Evolutionary conservation across 345 rosid genomes (phyloP), one percentile per base, ranked within the genome.

Genomic region (Hibiscus tridactylites): DNA sequence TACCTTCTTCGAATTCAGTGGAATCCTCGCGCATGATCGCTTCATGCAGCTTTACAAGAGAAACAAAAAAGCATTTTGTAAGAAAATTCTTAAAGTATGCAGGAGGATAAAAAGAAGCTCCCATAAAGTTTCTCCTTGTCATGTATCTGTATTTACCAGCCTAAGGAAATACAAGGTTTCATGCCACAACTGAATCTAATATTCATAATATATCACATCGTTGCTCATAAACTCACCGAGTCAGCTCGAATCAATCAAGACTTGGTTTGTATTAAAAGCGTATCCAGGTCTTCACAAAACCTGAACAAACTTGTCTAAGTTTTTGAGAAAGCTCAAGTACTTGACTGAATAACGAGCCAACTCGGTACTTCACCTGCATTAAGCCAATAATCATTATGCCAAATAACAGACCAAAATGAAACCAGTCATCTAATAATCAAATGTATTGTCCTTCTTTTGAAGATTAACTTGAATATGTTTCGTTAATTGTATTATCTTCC

Each of bases 21-120:
- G 96, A 90, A 6, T 91, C 98, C 75, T 91, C 95, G 0, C 88
- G 86, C 97, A 91, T 88, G 77, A 94, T 91, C 64, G 98, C 98
- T 82, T 94, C 98, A 46, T 91, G 98, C 79, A 91, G 77, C 98
- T 77, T 80, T 47, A 65, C 70, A 72, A 61, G 31, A 56, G 70
- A 71, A 5, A 54, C 61, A 37, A 6, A 31, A 76, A 0, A 31
- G 8, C 29, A 57, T n/a, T 54, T 65, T 42, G 52, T 65, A 35
- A 73, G 70, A 73, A 37, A 44, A 56, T 35, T 26, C 9, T n/a
- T 3, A 17, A 28, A 21, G 65, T 15, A 50, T 64, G 15, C 29
- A 28, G 9, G 21, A 70, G 59, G 44, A 17, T 5, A 3, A 7
- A 7, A 19, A 28, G 29, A 17, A 9, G 31, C 68, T 60, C 59